Base-by-base conservation (phyloP, 1,139 yeast genomes). In the Kluyveromyces sp. region DNA sequence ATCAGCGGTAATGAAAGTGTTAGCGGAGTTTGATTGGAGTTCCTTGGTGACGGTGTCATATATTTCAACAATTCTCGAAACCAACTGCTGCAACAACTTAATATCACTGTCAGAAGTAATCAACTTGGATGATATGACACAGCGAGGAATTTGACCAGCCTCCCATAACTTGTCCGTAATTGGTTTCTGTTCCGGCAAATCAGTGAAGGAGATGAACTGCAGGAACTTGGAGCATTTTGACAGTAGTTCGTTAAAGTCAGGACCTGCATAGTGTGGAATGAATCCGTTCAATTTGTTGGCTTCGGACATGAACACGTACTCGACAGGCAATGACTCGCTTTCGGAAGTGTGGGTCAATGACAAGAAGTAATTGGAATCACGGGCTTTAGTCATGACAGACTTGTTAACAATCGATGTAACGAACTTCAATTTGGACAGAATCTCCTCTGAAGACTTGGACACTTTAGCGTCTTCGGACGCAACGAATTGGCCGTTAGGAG, bases 231-330 rank as follows among this genome's bases (percentile, higher is more conserved):
- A 77, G 45, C 82, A 68, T 46, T 71, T 70, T 12, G 61, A 55
- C 49, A 84, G 62, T 28, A 77, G 69, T 45, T 74, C 74, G 32
- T 71, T 64, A 36, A 78, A 66, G 46, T 72, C 75, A 46, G 49
- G 41, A 20, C 49, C 45, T 31, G 78, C 71, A 48, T 71, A 72
- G 41, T 78, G 71, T 51, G 74, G 71, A 46, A 83, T 67, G 51
- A 77, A 70, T 6, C 80, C 87, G 55, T 82, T 87, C 65, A 86
- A 72, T 62, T 89, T 97, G 49, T 79, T 75, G 46, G 78, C 78
- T 70, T 92, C 98, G 56, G 86, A 74, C 98, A 92, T 89, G 67
- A 79, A 86, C 18, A 88, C 95, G 61, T 75, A 83, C 46, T 83
- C 77, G 43, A 68, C 59, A 39, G 96, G 96, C 56, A 89, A 70